Conservation (phyloP, 192 early-diverging fungal genomes). For the Backusella australiensis region DNA sequence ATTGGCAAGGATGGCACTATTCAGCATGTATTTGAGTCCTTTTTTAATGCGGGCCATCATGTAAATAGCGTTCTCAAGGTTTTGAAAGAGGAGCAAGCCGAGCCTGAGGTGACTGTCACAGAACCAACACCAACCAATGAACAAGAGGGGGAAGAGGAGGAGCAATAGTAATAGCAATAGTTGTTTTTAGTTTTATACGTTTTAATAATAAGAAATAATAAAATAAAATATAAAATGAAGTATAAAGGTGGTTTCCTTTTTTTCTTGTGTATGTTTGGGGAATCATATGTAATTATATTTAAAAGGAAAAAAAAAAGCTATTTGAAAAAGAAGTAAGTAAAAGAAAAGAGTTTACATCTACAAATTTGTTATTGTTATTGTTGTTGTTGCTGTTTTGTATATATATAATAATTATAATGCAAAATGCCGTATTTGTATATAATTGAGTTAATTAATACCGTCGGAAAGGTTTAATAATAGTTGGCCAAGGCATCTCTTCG, state of each 20-base stretch:
- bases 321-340: not conserved
- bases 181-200: not conserved
- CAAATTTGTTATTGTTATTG: not conserved
- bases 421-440: not conserved
- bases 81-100: constrained; percentile 10
- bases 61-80: constrained; percentile 30
- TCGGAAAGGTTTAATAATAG: constrained; percentile 60
- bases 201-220: not conserved
- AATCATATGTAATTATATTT: not conserved
- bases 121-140: not conserved
- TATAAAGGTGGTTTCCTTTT: not conserved
- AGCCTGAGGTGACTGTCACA: not conserved
- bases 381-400: not conserved
- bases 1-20: constrained; percentile 37
- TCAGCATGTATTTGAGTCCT: constrained; percentile 38
- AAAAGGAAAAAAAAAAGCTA: not conserved
- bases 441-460: constrained; percentile 14
- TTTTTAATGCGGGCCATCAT: constrained; percentile 29
- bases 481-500: constrained; percentile 80
- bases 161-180: not conserved
- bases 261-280: not conserved
- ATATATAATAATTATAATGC: not conserved
- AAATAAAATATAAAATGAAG: not conserved
- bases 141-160: not conserved
- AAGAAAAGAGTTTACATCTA: not conserved